phyloP scores from a whole-genome alignment of 23 red algal genomes.

The Gracilaria domingensis region DNA sequence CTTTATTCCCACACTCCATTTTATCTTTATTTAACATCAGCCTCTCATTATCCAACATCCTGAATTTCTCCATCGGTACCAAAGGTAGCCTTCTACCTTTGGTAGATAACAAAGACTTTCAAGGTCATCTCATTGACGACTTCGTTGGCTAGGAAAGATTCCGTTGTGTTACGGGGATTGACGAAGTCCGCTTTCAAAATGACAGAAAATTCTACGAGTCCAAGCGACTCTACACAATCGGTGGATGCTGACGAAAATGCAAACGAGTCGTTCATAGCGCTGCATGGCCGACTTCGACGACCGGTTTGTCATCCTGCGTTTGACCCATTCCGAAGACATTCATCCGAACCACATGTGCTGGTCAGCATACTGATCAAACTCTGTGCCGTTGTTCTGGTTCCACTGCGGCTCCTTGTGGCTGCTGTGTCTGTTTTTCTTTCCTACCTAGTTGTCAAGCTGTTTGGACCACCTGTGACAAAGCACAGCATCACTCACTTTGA shows the following conservation, averaged over 20 bases:
- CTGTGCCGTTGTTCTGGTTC: conserved; percentile 63
- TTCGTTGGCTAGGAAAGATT: too few relatives aligned
- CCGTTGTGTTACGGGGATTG: too few relatives aligned
- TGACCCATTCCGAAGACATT: conserved; percentile 59
- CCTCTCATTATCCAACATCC: too few relatives aligned
- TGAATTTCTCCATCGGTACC: too few relatives aligned
- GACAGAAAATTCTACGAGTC: not conserved
- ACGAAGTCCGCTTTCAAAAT: not conserved
- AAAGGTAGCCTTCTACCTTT: too few relatives aligned
- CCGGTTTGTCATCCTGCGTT: conserved; percentile 54
- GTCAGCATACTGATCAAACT: conserved; percentile 8
- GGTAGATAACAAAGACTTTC: too few relatives aligned
- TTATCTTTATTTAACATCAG: too few relatives aligned
- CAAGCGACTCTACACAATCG: not conserved
- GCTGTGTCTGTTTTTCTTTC: conserved; percentile 33
- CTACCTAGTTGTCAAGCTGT: conserved; percentile 53
- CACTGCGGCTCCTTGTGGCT: conserved; percentile 63
- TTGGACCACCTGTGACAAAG: conserved; percentile 70
- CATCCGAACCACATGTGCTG: not conserved
- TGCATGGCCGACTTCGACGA: conserved; percentile 72
- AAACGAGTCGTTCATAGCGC: conserved; percentile 38
- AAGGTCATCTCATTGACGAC: too few relatives aligned
- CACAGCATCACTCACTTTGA: conserved; percentile 24
- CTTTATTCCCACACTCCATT: too few relatives aligned
- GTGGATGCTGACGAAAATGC: not conserved